A percentile compares a stretch with the other conserved stretches of the same genome.
phyloP scores from a whole-genome alignment of 1,284 basidiomycete species.

The Nidula niveotomentosa region DNA sequence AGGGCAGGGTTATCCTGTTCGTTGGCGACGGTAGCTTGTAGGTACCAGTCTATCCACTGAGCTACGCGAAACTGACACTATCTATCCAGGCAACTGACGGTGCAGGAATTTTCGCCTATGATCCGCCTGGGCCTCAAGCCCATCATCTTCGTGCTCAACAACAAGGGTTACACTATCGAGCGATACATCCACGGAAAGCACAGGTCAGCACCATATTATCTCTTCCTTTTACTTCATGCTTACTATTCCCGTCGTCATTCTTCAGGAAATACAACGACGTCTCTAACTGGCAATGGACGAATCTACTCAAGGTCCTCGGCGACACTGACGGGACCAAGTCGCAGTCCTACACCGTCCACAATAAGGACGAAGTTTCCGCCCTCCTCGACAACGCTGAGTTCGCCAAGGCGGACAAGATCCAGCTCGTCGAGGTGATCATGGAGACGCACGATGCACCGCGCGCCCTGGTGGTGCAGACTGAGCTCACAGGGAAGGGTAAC shows the following conservation, averaged over 20 bases:
- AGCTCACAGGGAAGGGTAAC: no score
- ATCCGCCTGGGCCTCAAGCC: constrained; percentile 67
- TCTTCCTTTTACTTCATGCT: neutral
- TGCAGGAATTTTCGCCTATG: constrained; percentile 82
- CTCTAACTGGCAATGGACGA: constrained; percentile 69
- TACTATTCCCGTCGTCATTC: no score
- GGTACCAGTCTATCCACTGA: constrained; percentile 17
- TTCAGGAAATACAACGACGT: constrained; percentile 74
- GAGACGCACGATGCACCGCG: no score
- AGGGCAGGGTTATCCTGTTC: constrained; percentile 79
- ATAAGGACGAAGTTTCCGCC: constrained; percentile 31
- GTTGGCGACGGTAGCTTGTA: constrained; percentile 82
- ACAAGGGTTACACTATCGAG: constrained; percentile 90
- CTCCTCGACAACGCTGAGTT: no score
- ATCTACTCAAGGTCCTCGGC: constrained; percentile 58
- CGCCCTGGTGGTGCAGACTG: no score
- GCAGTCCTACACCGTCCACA: constrained; percentile 67
- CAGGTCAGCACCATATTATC: constrained; percentile 19
- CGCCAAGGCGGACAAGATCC: no score
- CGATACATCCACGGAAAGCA: constrained; percentile 70
- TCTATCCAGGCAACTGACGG: constrained; percentile 59
- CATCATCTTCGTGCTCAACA: constrained; percentile 87
- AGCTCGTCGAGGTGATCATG: no score
- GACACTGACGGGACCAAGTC: constrained; percentile 52
- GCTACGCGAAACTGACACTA: neutral